Evolutionary conservation across 495 filamentous ascomycete genomes (phyloP).

Genomic region (Cercophora samala): DNA sequence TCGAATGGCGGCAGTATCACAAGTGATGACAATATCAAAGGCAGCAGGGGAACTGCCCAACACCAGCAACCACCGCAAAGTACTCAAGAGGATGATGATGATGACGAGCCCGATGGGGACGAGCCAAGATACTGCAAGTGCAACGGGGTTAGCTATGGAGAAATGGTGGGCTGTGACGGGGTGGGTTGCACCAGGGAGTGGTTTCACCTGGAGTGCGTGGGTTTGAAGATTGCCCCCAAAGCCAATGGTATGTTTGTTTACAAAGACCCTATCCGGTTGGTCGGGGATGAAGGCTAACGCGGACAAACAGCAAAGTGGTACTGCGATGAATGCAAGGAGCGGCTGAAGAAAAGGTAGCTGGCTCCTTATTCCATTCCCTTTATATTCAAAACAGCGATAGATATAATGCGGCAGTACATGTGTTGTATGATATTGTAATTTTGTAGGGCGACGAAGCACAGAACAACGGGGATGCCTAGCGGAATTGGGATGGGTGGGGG

Average conservation of each 20-base stretch:
- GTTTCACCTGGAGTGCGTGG: constrained; percentile 95
- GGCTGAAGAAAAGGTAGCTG: constrained; percentile 44
- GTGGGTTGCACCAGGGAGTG: constrained; percentile 84
- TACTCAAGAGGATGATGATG: constrained; percentile 18
- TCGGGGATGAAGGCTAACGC: not conserved
- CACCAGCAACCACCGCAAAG: constrained; percentile 29
- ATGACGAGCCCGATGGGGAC: constrained; percentile 68
- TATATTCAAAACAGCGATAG: not conserved
- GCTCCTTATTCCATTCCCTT: no score
- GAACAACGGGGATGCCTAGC: not conserved
- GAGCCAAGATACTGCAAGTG: constrained; percentile 93
- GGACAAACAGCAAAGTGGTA: constrained; percentile 77
- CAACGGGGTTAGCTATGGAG: constrained; percentile 86
- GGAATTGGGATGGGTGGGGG: not conserved
- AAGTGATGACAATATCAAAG: constrained; percentile 12
- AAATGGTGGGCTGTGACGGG: constrained; percentile 97
- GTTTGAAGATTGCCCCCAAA: constrained; percentile 77
- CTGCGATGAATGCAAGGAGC: constrained; percentile 80
- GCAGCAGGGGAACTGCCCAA: constrained; percentile 31
- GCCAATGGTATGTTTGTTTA: constrained; percentile 65
- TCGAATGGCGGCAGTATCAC: not conserved
- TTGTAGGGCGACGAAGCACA: not conserved
- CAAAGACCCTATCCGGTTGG: constrained; percentile 31
- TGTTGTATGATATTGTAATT: not conserved
- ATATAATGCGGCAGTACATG: not conserved